phyloP scores from a whole-genome alignment of 148 eudicot species.

The Arbutus unedo region DNA sequence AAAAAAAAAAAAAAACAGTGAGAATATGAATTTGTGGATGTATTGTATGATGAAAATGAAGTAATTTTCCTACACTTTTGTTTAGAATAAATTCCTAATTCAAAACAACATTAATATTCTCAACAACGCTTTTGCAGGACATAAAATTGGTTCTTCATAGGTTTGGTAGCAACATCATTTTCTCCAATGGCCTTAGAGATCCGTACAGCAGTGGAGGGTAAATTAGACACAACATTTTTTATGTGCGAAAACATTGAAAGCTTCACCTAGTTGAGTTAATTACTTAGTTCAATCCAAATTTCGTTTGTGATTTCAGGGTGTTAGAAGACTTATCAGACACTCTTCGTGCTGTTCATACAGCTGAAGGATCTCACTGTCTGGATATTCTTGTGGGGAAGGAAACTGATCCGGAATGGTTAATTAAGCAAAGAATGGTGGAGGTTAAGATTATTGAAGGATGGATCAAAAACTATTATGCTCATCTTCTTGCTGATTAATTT shows the following conservation, averaged over 20 bases:
- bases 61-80: too few species aligned
- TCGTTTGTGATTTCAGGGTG: slow-evolving; percentile 20
- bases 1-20: too few species aligned
- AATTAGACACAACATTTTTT: not conserved
- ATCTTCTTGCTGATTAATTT: slow-evolving; percentile 11
- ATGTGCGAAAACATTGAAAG: too few species aligned
- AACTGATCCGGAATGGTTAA: slow-evolving; percentile 50
- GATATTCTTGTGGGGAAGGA: slow-evolving; percentile 26
- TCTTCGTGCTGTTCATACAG: slow-evolving; percentile 27
- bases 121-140: slow-evolving; percentile 21
- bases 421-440: slow-evolving; percentile 34
- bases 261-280: not conserved
- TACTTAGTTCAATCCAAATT: not conserved
- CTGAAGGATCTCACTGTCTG: slow-evolving; percentile 49
- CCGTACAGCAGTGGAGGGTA: slow-evolving; percentile 54
- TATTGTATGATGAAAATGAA: too few species aligned
- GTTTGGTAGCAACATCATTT: slow-evolving; percentile 55
- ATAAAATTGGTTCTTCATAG: slow-evolving; percentile 33
- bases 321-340: slow-evolving; percentile 39
- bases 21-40: too few species aligned
- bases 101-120: not conserved
- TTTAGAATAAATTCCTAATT: too few species aligned
- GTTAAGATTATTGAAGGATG: slow-evolving; percentile 38
- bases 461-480: slow-evolving; percentile 31
- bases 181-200: slow-evolving; percentile 53